Percentiles rank a stretch among this genome's conserved stretches.
Evolutionary conservation across 768 basidiomycete species (phyloP).

Genomic region (Pseudohyphozyma bogoriensis): DNA sequence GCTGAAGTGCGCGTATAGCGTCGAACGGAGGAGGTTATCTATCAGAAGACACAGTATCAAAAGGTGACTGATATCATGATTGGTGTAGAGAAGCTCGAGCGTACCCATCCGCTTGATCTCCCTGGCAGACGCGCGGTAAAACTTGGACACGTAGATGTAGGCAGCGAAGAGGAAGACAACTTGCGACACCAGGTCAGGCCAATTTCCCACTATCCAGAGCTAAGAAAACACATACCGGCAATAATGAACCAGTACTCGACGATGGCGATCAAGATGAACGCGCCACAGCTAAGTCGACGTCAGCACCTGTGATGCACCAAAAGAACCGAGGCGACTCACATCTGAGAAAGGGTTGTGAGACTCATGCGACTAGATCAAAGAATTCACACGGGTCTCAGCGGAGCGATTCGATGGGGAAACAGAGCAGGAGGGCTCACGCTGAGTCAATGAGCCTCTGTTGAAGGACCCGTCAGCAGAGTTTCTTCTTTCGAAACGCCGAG

Average conservation of each 20-base stretch:
- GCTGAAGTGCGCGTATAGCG: conserved; percentile 82
- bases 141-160: conserved; percentile 46
- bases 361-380: too few species aligned
- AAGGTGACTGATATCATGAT: not conserved
- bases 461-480: too few species aligned
- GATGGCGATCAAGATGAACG: conserved; percentile 19
- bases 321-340: not conserved
- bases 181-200: too few species aligned
- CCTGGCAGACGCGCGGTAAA: conserved; percentile 50
- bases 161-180: conserved; percentile 6
- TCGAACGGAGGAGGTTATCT: conserved; percentile 72
- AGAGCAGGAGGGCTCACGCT: too few species aligned
- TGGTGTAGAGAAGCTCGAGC: not conserved
- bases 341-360: conserved; percentile 30
- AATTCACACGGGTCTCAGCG: too few species aligned
- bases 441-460: too few species aligned
- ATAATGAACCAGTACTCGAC: conserved; percentile 7
- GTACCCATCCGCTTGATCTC: not conserved
- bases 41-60: conserved; percentile 56
- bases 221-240: too few species aligned
- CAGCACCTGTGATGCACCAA: too few species aligned
- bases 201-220: too few species aligned
- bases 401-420: too few species aligned
- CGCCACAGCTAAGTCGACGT: too few species aligned
- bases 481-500: too few species aligned